Evolutionary conservation across 1,284 basidiomycete species (phyloP), one percentile per base, ranked within the genome.

Genomic region (Moesziomyces parantarcticus): DNA sequence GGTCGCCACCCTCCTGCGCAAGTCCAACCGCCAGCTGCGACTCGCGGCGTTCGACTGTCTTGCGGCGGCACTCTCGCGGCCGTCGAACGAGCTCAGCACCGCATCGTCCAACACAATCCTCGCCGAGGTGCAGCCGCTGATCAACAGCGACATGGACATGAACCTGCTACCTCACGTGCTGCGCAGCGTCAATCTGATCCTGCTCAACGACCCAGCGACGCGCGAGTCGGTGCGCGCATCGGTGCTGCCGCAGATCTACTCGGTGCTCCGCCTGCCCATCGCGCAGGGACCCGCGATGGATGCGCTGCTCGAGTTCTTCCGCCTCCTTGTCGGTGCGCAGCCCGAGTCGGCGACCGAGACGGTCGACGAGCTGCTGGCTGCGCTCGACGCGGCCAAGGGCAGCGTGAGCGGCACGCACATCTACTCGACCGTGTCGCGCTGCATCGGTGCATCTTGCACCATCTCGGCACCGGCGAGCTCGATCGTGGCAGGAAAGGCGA

Each of bases 1-100:
- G 88, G 86, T 92, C 18, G 88, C 93, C 64, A 87, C 88, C 1
- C 85, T 97, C 23, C 84, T 98, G 62, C 90, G 89, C 84, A 92
- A 91, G 85, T 92, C 90, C 68, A 92, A 92, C 55, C 88, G 92
- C 26, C 84, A 88, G 11, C 90, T 93, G 20, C 93, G 93, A 83
- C 88, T 89, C 26, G 92, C 92, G 43, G 87, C 92, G 1, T 95
- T 99, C 84, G 87, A 87, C 40, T 91, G 92, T 58, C 85, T 98
- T 62, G 89, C 91, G 56, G 89, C 89, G 16, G 86, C 95, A 41
- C 83, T 96, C 40, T 88, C 86, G 68, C 89, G 90, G 90, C 90
- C 78, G 43, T 70, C 44, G 23, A 49, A 50, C 22, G 56, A 71
- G 29, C 62, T 80, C 39, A 50, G 50, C 43, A 57, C 48, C 2